Conservation (phyloP, 2,329 filamentous ascomycete species). For the Pyrenochaeta sp. region DNA sequence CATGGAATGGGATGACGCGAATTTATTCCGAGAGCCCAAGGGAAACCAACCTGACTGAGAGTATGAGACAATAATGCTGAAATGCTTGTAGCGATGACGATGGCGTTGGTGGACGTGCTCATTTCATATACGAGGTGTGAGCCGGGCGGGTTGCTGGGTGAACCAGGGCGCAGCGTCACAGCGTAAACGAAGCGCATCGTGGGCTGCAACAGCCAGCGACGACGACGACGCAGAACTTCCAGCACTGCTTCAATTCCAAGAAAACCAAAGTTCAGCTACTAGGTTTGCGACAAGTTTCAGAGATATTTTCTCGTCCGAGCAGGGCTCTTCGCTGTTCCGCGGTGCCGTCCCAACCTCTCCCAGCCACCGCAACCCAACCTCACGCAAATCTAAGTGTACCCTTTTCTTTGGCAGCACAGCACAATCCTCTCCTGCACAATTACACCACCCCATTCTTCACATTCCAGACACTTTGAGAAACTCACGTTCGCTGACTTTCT, state of each 20-base stretch:
- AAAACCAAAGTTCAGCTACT: background rate
- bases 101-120: conserved; percentile 12
- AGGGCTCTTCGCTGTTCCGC: conserved; percentile 6
- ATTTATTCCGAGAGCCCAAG: background rate
- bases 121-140: conserved; percentile 1
- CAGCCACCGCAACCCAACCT: conserved; percentile 31
- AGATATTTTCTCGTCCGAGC: conserved; percentile 10
- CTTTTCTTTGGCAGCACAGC: conserved; percentile 37
- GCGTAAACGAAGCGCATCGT: conserved; percentile 9
- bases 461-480: conserved; percentile 1
- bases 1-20: no score
- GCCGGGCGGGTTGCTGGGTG: conserved; percentile 20
- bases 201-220: conserved; percentile 3
- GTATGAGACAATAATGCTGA: no score
- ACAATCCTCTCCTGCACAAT: conserved; percentile 19
- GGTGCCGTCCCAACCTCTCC: conserved; percentile 24
- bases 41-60: background rate
- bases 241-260: background rate
- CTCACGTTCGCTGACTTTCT: conserved; percentile 20
- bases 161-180: conserved; percentile 10
- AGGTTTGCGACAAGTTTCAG: conserved; percentile 4
- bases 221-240: background rate
- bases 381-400: conserved; percentile 37
- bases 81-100: conserved; percentile 3
- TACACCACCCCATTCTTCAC: conserved; percentile 12